These are phyloP conservation scores for Strobilomyces echinocephalus DNA, from an alignment of 768 basidiomycete species.

Conservation along the genomic window DNA sequence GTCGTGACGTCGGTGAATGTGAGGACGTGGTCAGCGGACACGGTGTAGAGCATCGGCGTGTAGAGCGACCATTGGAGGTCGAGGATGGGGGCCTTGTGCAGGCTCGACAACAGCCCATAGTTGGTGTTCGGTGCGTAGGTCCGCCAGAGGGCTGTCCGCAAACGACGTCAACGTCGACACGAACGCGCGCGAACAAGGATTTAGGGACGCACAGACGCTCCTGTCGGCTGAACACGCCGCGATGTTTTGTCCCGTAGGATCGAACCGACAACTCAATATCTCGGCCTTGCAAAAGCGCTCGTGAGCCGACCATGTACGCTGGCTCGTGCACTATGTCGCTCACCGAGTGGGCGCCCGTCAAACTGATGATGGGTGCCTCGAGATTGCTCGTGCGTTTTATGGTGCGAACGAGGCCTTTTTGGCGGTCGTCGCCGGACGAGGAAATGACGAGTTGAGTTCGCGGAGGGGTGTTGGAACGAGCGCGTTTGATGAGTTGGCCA, in stretches of 20 bases:
- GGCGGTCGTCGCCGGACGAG: conserved; percentile 63
- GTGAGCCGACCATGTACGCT: not conserved
- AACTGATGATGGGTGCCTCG: conserved; percentile 89
- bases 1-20: conserved; percentile 74
- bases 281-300: conserved; percentile 53
- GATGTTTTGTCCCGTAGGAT: conserved; percentile 89
- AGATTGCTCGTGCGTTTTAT: conserved; percentile 91
- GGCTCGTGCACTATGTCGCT: conserved; percentile 25
- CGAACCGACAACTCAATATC: conserved; percentile 88
- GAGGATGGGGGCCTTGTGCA: conserved; percentile 87
- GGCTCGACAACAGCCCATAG: conserved; percentile 77
- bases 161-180: not conserved
- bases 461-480: conserved; percentile 46
- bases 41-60: conserved; percentile 71
- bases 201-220: conserved; percentile 68
- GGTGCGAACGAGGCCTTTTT: conserved; percentile 75
- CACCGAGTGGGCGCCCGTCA: conserved; percentile 84
- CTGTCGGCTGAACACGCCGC: conserved; percentile 90
- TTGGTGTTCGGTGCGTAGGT: conserved; percentile 92
- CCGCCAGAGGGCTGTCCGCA: conserved; percentile 74
- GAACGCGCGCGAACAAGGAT: not conserved
- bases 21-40: conserved; percentile 86
- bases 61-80: conserved; percentile 88
- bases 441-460: conserved; percentile 75
- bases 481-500: conserved; percentile 60